Evolutionary conservation across 139 green algal species (phyloP).

Genomic region (Chlorella sp.): DNA sequence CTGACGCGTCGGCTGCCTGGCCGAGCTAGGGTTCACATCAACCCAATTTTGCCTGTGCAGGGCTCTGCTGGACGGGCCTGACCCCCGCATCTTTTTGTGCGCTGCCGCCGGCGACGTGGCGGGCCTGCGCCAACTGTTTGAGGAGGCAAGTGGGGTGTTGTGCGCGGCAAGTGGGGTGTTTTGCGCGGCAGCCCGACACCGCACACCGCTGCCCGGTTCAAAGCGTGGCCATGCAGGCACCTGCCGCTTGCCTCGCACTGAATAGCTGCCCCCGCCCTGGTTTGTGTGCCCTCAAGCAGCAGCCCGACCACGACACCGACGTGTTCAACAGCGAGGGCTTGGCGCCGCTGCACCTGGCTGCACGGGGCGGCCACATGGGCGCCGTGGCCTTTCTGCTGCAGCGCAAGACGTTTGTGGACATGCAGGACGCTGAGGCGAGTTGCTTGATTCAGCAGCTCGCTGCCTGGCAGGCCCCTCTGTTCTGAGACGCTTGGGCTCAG

Average conservation of each 20-base stretch:
- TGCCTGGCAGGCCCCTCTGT: too few species aligned
- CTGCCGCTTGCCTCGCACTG: background rate
- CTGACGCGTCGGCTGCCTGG: too few species aligned
- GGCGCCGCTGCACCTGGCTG: conserved; percentile 65
- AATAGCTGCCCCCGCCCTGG: background rate
- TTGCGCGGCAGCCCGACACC: background rate
- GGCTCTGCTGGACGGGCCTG: conserved; percentile 63
- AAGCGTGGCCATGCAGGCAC: too few species aligned
- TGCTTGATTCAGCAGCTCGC: too few species aligned
- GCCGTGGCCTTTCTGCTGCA: conserved; percentile 38
- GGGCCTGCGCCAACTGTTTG: conserved; percentile 51
- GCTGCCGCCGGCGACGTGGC: conserved; percentile 47
- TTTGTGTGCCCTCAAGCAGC: background rate
- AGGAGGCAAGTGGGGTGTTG: too few species aligned
- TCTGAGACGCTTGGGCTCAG: too few species aligned
- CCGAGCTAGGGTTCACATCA: too few species aligned
- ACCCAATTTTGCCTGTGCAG: conserved; percentile 16
- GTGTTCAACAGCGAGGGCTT: conserved; percentile 61
- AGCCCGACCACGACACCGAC: conserved; percentile 12
- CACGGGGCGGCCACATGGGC: conserved; percentile 42
- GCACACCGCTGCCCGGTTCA: too few species aligned
- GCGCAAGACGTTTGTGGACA: conserved; percentile 20
- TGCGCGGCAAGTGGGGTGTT: too few species aligned
- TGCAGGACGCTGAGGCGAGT: conserved; percentile 51
- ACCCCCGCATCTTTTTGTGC: conserved; percentile 60